These are phyloP conservation scores for Aspergillus avenaceus DNA, from an alignment of 495 filamentous ascomycete genomes.

Conservation along the genomic window DNA sequence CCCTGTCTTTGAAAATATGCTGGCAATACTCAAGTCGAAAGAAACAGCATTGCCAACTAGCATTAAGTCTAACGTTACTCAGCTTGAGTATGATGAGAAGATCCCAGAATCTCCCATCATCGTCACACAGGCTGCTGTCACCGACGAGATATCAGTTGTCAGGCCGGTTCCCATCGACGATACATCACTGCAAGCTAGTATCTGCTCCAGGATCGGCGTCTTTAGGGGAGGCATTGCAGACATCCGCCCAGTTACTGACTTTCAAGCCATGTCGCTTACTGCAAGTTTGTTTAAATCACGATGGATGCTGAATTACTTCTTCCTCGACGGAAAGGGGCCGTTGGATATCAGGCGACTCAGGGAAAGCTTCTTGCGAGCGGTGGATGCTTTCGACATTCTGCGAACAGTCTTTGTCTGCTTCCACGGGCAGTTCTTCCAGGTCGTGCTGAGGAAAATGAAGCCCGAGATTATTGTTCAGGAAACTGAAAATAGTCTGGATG, in stretches of 20 bases:
- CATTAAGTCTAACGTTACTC: background rate
- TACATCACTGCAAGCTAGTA: conserved; percentile 37
- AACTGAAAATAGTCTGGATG: conserved; percentile 46
- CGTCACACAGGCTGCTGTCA: conserved; percentile 14
- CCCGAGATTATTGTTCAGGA: conserved; percentile 51
- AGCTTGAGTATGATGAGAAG: conserved; percentile 8
- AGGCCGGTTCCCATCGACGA: conserved; percentile 38
- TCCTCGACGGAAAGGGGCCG: conserved; percentile 45
- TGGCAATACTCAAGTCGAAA: conserved; percentile 22
- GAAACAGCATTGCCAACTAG: background rate
- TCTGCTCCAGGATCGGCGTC: conserved; percentile 52
- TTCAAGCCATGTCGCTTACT: conserved; percentile 60
- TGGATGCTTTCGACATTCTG: conserved; percentile 60
- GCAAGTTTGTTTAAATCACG: conserved; percentile 51
- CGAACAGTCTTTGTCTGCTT: conserved; percentile 64
- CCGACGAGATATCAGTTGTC: conserved; percentile 43
- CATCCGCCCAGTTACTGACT: conserved; percentile 57
- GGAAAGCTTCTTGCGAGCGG: conserved; percentile 39
- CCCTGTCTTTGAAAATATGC: conserved; percentile 46
- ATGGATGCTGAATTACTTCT: conserved; percentile 57
- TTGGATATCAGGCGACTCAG: conserved; percentile 46
- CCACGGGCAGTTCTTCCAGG: conserved; percentile 54
- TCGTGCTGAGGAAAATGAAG: conserved; percentile 53
- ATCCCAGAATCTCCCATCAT: conserved; percentile 4
- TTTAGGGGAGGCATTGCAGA: conserved; percentile 54